phyloP scores from a whole-genome alignment of 2,329 filamentous ascomycete genomes.

The Microcyclospora tardicrescens region DNA sequence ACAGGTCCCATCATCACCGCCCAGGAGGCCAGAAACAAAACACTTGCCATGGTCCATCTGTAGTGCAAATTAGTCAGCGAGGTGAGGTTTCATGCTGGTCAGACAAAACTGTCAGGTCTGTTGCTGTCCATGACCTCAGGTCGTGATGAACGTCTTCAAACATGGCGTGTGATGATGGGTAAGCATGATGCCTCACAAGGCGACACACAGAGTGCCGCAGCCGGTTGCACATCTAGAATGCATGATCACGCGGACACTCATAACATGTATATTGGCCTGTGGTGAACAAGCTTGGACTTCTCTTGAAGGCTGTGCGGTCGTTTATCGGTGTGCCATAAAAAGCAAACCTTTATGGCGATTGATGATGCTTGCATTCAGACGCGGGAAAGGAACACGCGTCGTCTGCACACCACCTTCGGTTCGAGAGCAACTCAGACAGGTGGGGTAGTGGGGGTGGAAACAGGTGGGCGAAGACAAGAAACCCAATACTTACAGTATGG shows the following conservation, averaged over 20 bases:
- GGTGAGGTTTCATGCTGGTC: too few species aligned
- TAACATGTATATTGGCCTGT: constrained; percentile 17
- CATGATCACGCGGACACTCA: constrained; percentile 16
- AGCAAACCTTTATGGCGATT: too few species aligned
- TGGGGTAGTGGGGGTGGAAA: constrained; percentile 2
- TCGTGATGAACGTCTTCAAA: constrained; percentile 1
- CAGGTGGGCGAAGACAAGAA: constrained; percentile 4
- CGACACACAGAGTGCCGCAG: background rate
- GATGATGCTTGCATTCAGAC: constrained; percentile 9
- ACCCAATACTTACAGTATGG: constrained; percentile 68
- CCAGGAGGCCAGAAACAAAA: constrained; percentile 84
- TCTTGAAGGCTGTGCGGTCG: constrained; percentile 15
- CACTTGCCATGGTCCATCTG: constrained; percentile 90
- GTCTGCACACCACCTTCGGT: constrained; percentile 12
- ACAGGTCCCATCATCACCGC: constrained; percentile 86
- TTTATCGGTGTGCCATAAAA: background rate
- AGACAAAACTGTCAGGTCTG: background rate
- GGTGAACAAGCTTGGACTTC: constrained; percentile 10
- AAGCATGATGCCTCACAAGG: too few species aligned
- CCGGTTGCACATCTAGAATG: too few species aligned
- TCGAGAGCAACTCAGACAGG: constrained; percentile 1
- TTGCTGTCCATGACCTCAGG: constrained; percentile 1
- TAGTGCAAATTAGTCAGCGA: too few species aligned
- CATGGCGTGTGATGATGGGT: too few species aligned
- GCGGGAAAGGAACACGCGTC: constrained; percentile 9